Conservation (phyloP, 208 protist species). For the Naegleria lovaniensis region DNA sequence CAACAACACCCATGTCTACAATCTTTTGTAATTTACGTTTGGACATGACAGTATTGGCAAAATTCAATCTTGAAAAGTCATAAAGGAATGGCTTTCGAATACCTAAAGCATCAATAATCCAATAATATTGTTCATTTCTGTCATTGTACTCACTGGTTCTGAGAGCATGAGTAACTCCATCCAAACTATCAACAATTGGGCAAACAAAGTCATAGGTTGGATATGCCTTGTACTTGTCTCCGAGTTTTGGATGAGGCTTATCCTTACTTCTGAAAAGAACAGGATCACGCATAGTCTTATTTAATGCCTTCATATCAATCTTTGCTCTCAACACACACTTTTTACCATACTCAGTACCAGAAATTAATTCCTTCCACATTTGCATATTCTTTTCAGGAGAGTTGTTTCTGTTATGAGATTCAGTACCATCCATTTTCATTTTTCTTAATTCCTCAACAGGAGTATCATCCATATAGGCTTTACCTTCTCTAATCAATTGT, state of each 20-base stretch:
- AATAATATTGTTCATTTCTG: constrained; percentile 92
- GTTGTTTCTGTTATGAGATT: constrained; percentile 72
- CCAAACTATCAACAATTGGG: constrained; percentile 95
- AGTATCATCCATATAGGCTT: constrained; percentile 96
- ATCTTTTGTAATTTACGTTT: constrained; percentile 97
- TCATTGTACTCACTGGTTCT: constrained; percentile 97
- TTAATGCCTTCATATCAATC: constrained; percentile 86
- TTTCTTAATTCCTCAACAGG: constrained; percentile 84
- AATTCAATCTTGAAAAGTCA: constrained; percentile 96
- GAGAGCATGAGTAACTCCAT: constrained; percentile 97
- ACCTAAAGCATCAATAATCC: constrained; percentile 82
- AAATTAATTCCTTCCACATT: constrained; percentile 90
- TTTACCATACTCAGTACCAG: constrained; percentile 67
- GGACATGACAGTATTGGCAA: constrained; percentile 94
- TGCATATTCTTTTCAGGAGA: constrained; percentile 87
- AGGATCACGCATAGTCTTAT: constrained; percentile 93
- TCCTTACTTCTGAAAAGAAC: constrained; percentile 30
- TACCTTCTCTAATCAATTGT: constrained; percentile 73
- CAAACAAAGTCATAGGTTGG: constrained; percentile 99
- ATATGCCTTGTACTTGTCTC: constrained; percentile 74
- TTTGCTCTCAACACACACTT: constrained; percentile 91
- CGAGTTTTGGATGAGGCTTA: constrained; percentile 1
- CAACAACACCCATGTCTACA: constrained; percentile 86
- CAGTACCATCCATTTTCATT: constrained; percentile 75
- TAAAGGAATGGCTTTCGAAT: constrained; percentile 77